A percentile compares a stretch with the other conserved stretches of the same genome.
These are phyloP conservation scores for Pseudocercospora musae DNA, from an alignment of 2,329 filamentous ascomycete species.

Conservation along the genomic window DNA sequence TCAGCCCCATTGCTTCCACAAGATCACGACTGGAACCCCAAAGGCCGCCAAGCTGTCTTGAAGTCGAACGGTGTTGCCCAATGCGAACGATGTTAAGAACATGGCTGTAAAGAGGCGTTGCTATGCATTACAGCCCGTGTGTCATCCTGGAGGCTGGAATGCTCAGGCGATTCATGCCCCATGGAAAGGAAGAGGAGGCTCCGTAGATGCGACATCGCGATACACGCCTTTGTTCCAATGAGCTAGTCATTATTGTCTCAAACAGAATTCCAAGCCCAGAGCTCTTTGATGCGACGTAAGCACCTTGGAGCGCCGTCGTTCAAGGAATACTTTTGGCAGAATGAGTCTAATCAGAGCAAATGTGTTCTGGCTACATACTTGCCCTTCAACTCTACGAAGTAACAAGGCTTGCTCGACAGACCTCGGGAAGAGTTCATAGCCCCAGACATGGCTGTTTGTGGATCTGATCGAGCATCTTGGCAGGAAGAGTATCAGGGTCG, in stretches of 20 bases:
- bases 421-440: neutral
- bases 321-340: too few relatives aligned
- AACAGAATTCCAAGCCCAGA: neutral
- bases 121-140: neutral
- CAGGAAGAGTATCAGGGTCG: slow-evolving; percentile 20
- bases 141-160: too few relatives aligned
- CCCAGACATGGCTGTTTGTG: neutral
- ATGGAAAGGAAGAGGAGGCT: neutral
- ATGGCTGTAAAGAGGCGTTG: neutral
- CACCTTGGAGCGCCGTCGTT: neutral
- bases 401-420: neutral
- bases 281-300: neutral
- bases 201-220: neutral
- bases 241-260: neutral
- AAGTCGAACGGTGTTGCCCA: neutral
- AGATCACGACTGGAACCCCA: neutral
- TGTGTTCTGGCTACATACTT: too few relatives aligned
- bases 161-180: neutral
- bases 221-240: neutral
- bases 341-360: too few relatives aligned
- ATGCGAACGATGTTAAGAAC: neutral
- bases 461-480: neutral
- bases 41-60: neutral
- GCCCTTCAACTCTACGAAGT: neutral
- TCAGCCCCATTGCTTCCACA: neutral